phyloP scores from a whole-genome alignment of 2,329 filamentous ascomycete species.

The Aphanoascus verrucosus region DNA sequence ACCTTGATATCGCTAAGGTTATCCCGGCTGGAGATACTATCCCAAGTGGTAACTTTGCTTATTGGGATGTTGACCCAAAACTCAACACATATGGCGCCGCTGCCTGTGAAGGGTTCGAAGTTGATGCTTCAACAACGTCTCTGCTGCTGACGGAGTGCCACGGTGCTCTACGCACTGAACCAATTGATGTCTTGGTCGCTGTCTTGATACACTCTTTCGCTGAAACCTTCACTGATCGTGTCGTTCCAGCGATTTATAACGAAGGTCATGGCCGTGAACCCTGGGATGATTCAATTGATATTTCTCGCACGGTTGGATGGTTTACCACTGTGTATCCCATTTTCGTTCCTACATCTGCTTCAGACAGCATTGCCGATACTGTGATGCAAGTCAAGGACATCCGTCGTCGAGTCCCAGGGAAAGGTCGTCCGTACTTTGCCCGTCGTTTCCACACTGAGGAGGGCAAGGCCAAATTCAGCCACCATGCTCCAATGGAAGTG shows the following conservation, averaged over 20 bases:
- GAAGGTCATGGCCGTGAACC: constrained; percentile 42
- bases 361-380: constrained; percentile 22
- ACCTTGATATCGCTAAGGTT: constrained; percentile 11
- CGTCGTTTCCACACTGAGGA: constrained; percentile 21
- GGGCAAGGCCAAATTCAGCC: constrained; percentile 24
- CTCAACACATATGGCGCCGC: constrained; percentile 29
- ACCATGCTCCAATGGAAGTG: constrained; percentile 33
- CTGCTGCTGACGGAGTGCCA: constrained; percentile 27
- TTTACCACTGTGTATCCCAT: constrained; percentile 41
- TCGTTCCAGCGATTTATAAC: constrained; percentile 38
- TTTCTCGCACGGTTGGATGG: constrained; percentile 42
- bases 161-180: constrained; percentile 27
- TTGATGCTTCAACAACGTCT: constrained; percentile 26
- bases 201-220: constrained; percentile 36
- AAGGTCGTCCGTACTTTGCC: constrained; percentile 30
- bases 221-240: constrained; percentile 34
- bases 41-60: constrained; percentile 25
- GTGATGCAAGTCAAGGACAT: constrained; percentile 32
- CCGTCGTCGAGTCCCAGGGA: constrained; percentile 26
- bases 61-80: constrained; percentile 29
- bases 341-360: constrained; percentile 21
- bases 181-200: constrained; percentile 30
- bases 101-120: constrained; percentile 27
- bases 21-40: constrained; percentile 23
- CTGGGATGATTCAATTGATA: constrained; percentile 36